These are phyloP conservation scores for Phycomyces blakesleeanus DNA, from an alignment of 192 early-diverging fungal species.

Conservation along the genomic window DNA sequence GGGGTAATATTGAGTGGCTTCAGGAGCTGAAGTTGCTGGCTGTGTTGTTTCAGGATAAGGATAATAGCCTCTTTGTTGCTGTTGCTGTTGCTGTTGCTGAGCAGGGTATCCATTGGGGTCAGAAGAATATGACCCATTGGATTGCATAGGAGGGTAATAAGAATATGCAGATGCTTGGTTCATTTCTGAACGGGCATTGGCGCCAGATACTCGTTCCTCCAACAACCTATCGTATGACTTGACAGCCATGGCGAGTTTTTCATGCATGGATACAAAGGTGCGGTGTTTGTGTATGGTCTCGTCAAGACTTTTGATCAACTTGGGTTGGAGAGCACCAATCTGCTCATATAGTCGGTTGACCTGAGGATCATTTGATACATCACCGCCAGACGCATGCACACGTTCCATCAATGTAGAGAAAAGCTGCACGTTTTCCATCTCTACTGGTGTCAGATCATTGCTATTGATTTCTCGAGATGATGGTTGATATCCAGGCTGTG, in stretches of 20 bases:
- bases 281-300: conserved; percentile 76
- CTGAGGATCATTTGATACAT: conserved; percentile 72
- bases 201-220: conserved; percentile 60
- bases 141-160: not conserved
- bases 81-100: too few relatives aligned
- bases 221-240: conserved; percentile 86
- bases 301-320: conserved; percentile 70
- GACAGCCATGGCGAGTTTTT: conserved; percentile 76
- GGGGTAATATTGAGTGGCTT: not conserved
- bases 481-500: conserved; percentile 5
- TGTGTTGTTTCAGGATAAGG: too few relatives aligned
- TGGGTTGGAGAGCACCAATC: conserved; percentile 83
- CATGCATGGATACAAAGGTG: conserved; percentile 70
- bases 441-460: conserved; percentile 66
- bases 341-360: conserved; percentile 78
- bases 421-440: conserved; percentile 86
- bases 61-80: too few relatives aligned
- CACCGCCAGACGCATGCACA: conserved; percentile 74
- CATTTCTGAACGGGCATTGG: conserved; percentile 25
- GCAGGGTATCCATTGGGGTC: not conserved
- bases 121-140: not conserved
- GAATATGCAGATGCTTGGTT: conserved; percentile 3
- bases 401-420: conserved; percentile 85
- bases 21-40: not conserved
- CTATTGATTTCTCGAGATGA: conserved; percentile 9